A percentile compares a stretch with the other conserved stretches of the same genome.
Conservation (phyloP, 371 early-diverging fungal species). For the Zychaea mexicana region DNA sequence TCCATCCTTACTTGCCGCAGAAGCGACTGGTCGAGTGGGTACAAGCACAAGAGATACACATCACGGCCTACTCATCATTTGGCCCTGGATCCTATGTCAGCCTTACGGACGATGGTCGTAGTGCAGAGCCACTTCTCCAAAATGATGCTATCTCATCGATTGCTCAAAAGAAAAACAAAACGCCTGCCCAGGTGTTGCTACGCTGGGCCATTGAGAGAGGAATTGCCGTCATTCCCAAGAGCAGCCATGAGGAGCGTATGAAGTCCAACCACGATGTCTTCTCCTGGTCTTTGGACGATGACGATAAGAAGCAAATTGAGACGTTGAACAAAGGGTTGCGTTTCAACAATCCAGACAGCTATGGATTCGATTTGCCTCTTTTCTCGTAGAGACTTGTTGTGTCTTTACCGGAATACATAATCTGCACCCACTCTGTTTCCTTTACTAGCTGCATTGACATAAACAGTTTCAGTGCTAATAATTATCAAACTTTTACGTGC, state of each 20-base stretch:
- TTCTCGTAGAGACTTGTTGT: slow-evolving; percentile 43
- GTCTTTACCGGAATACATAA: too few species aligned
- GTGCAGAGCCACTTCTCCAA: slow-evolving; percentile 24
- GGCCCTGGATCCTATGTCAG: slow-evolving; percentile 39
- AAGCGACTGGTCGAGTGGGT: slow-evolving; percentile 36
- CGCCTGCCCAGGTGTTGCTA: slow-evolving; percentile 47
- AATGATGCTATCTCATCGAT: slow-evolving; percentile 39
- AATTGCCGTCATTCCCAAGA: slow-evolving; percentile 67
- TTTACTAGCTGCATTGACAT: too few species aligned
- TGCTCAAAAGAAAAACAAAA: slow-evolving; percentile 36
- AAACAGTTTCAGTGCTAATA: too few species aligned
- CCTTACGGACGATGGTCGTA: slow-evolving; percentile 10
- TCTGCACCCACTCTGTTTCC: too few species aligned
- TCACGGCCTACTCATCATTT: slow-evolving; percentile 52
- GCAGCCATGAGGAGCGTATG: slow-evolving; percentile 45
- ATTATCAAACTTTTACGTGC: too few species aligned
- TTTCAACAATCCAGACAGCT: slow-evolving; percentile 14
- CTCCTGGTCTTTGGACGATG: slow-evolving; percentile 24
- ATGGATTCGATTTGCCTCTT: too few species aligned
- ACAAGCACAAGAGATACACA: slow-evolving; percentile 38
- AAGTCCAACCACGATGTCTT: slow-evolving; percentile 27
- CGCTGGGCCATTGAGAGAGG: slow-evolving; percentile 56
- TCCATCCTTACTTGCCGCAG: slow-evolving; percentile 66
- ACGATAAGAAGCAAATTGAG: slow-evolving; percentile 19
- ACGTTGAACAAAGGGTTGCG: slow-evolving; percentile 19